A percentile compares a stretch with the other conserved stretches of the same genome.
phyloP scores from a whole-genome alignment of 257 asterid genomes.

The Solanum virginianum region DNA sequence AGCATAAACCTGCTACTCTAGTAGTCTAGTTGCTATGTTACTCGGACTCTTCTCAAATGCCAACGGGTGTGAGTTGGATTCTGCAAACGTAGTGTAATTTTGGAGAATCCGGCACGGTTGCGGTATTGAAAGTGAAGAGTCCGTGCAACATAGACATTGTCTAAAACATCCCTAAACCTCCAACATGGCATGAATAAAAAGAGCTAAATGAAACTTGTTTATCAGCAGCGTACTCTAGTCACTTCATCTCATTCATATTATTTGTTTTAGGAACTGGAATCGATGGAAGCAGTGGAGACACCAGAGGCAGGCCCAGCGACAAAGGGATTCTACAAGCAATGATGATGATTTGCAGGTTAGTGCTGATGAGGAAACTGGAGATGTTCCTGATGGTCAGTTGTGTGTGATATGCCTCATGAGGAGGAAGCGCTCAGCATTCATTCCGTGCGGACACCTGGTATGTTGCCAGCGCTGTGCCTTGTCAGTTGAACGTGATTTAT shows the following conservation, averaged over 20 bases:
- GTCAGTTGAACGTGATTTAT: slow-evolving; percentile 49
- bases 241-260: neutral
- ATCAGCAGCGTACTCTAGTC: neutral
- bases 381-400: slow-evolving; percentile 68
- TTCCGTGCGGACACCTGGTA: slow-evolving; percentile 89
- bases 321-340: slow-evolving; percentile 11
- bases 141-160: too few species aligned
- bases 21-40: too few species aligned
- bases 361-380: slow-evolving; percentile 53
- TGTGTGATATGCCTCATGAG: slow-evolving; percentile 78
- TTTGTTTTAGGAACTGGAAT: slow-evolving; percentile 52
- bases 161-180: neutral
- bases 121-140: too few species aligned
- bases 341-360: slow-evolving; percentile 18
- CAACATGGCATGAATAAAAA: neutral
- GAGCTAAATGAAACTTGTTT: neutral
- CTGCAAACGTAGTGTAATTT: too few species aligned
- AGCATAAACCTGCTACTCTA: neutral
- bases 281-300: slow-evolving; percentile 72
- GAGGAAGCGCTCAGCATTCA: slow-evolving; percentile 71
- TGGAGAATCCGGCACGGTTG: too few species aligned
- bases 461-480: slow-evolving; percentile 84
- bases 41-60: too few species aligned
- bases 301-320: slow-evolving; percentile 30
- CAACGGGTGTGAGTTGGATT: too few species aligned